Evolutionary conservation across 345 rosid species (phyloP), one percentile per base, ranked within the genome.

Genomic region (Pugionium cornutum): DNA sequence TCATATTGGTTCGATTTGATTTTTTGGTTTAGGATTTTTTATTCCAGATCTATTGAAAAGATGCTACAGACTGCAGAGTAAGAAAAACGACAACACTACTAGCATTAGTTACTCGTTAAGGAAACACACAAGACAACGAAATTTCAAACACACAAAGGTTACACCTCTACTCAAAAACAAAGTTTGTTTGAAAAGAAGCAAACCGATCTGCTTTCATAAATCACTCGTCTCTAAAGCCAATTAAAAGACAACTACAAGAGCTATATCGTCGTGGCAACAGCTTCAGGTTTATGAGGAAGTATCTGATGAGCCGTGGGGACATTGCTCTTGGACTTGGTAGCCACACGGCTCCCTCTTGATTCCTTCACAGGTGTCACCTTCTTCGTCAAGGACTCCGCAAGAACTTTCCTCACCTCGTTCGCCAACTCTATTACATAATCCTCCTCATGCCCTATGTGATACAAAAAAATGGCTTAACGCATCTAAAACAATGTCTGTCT

Each of bases 401-500:
- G 88, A 34, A 78, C 86, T 76, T 83, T 90, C 69, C 99, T 80
- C 64, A 87, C 99, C 76, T 94, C 92, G 61, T 90, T 84, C 1
- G 96, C 97, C 53, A 94, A 76, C 79, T 90, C 91, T 48, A 90
- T 87, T 41, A 94, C 84, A 72, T 76, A 79, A 32, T 85, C 87
- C 31, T 91, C 96, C 75, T 87, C 95, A 59, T 91, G 92, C 31
- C 92, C 97, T 88, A 79, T 33, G 53, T 33, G 26, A 1, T 43
- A 36, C 40, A 36, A 36, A 5, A 42, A 36, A 10, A 18, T 18
- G 18, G 7, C 40, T 36, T 2, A 48, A 49, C 29, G 34, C 27
- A 4, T 31, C 33, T 26, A 11, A 36, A 6, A 36, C 40, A 36
- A 36, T 36, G 40, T 36, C 40, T 4, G 1, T 18, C 18, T 18